Evolutionary conservation across 2,329 filamentous ascomycete species (phyloP).

Genomic region (Neofusicoccum kwambonambiense): DNA sequence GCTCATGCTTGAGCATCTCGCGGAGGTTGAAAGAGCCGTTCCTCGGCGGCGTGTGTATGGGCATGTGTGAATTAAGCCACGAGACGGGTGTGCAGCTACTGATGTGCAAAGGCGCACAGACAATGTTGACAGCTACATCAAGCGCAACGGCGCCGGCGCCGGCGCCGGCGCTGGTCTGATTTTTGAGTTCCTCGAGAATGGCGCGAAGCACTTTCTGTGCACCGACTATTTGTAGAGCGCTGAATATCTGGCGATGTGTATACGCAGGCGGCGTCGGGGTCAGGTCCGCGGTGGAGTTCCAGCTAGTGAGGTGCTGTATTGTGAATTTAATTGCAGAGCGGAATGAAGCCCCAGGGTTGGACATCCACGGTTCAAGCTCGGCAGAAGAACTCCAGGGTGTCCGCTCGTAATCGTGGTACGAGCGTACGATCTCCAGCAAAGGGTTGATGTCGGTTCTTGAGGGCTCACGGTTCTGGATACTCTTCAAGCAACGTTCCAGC

Average conservation of each 20-base stretch:
- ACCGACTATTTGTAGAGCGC: slow-evolving; percentile 61
- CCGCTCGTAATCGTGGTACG: slow-evolving; percentile 58
- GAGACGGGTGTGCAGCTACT: slow-evolving; percentile 36
- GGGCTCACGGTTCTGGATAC: slow-evolving; percentile 65
- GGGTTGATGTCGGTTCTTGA: slow-evolving; percentile 68
- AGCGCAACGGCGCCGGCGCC: slow-evolving; percentile 62
- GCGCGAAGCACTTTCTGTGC: slow-evolving; percentile 59
- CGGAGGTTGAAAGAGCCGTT: slow-evolving; percentile 53
- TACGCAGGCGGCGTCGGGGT: slow-evolving; percentile 61
- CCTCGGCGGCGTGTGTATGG: slow-evolving; percentile 27
- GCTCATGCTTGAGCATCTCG: slow-evolving; percentile 58
- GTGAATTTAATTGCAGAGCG: slow-evolving; percentile 59
- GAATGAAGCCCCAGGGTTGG: slow-evolving; percentile 56
- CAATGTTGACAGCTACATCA: slow-evolving; percentile 66
- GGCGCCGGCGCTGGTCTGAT: slow-evolving; percentile 59
- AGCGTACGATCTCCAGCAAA: slow-evolving; percentile 63
- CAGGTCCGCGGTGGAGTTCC: slow-evolving; percentile 57
- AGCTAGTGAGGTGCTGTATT: slow-evolving; percentile 63
- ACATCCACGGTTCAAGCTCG: slow-evolving; percentile 68
- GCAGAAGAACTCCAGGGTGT: slow-evolving; percentile 62
- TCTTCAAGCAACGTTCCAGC: slow-evolving; percentile 65
- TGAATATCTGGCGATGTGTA: slow-evolving; percentile 68
- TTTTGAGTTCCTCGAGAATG: slow-evolving; percentile 66
- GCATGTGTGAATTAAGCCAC: slow-evolving; percentile 32
- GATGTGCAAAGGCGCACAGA: slow-evolving; percentile 61